Evolutionary conservation across 257 asterid genomes (phyloP), one percentile per base, ranked within the genome.

Genomic region (Lycium barbarum): DNA sequence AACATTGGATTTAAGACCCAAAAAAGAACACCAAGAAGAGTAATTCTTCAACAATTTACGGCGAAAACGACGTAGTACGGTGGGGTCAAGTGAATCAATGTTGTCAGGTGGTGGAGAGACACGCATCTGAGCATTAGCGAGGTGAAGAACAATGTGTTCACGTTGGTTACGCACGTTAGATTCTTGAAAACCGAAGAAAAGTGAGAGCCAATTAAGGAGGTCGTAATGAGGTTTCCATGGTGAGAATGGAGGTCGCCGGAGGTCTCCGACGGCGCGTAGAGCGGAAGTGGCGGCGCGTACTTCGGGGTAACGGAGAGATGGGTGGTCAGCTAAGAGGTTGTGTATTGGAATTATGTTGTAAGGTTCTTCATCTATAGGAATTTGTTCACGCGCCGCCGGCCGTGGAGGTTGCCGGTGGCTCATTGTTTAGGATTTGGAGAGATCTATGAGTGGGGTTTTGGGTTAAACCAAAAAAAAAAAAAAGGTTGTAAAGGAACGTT

Each of bases 91-190:
- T 14, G 92, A 84, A 83, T 96, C 99, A 83, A 96, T 92, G 88
- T 92, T 94, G 83, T 96, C 99, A 15, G 99, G 99, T 1, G 99
- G 99, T 59, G 98, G 98, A 17, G 94, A 63, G 12, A 95, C 92
- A 67, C 99, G 99, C 99, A 95, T 95, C 98, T 95, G 99, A 79
- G 98, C 95, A 83, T 95, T 95, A 36, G 99, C 88, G 58, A 95
- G 93, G 85, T 95, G 98, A 78, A 95, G 93, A 26, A 95, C 98
- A 40, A 95, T 86, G 78, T 95, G 99, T 86, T 95, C 99, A 87
- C 98, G 86, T 91, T 95, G 99, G 86, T 95, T 95, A 22, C 84
- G 89, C 35, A 95, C 99, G 83, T 85, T 95, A 61, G 99, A 95
- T 45, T 91, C 86, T 26, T 95, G 99, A 85, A 95, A 95, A 13